A percentile compares a stretch with the other conserved stretches of the same genome.
These are phyloP conservation scores for Xylaria arbuscula DNA, from an alignment of 2,329 filamentous ascomycete genomes.

Conservation along the genomic window DNA sequence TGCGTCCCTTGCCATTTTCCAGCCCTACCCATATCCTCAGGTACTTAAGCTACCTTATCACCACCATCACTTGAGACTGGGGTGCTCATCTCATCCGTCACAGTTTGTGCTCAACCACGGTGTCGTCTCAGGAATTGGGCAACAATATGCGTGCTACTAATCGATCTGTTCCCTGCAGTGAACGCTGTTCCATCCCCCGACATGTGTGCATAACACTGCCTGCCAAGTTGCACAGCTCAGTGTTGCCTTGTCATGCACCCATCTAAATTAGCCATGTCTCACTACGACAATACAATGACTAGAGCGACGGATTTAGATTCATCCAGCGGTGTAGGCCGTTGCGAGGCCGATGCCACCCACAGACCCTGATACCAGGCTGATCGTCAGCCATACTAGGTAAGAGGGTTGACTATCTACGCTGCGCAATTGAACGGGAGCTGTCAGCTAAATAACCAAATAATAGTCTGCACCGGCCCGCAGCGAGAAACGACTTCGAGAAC, in stretches of 20 bases:
- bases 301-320: constrained; percentile 8
- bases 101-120: constrained; percentile 7
- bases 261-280: constrained; percentile 13
- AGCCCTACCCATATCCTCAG: constrained; percentile 26
- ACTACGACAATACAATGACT: constrained; percentile 17
- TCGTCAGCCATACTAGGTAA: background rate
- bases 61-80: constrained; percentile 1
- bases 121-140: background rate
- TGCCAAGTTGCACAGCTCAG: constrained; percentile 20
- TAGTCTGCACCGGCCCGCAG: constrained; percentile 18
- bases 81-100: background rate
- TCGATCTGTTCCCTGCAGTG: background rate
- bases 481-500: constrained; percentile 31
- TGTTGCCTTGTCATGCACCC: constrained; percentile 15
- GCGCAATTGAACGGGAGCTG: constrained; percentile 27
- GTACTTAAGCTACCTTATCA: background rate
- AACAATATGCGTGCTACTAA: background rate
- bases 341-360: constrained; percentile 11
- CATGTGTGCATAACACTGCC: constrained; percentile 14
- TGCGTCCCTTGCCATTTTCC: constrained; percentile 16
- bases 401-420: background rate
- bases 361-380: constrained; percentile 7
- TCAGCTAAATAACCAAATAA: constrained; percentile 34
- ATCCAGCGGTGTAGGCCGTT: constrained; percentile 28
- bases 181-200: background rate